Percentiles rank a stretch among this genome's conserved stretches.
Evolutionary conservation across 352 stramenopile species (phyloP).

Genomic region (Phytophthora quininea): DNA sequence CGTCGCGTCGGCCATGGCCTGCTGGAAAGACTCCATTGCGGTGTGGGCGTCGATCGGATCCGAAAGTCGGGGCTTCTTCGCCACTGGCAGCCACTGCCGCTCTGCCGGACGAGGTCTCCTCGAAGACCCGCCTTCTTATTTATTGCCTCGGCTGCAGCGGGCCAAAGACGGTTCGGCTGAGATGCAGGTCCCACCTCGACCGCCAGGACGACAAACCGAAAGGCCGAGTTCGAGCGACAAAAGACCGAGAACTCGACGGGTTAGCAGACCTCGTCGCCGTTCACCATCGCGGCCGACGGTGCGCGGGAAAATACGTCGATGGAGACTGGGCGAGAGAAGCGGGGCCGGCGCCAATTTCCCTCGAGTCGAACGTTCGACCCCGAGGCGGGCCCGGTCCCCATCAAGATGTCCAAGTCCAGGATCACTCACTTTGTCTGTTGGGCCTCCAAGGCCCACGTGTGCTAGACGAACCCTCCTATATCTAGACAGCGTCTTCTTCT

Average conservation of each 20-base stretch:
- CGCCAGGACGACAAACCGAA: constrained; percentile 1
- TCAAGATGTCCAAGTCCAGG: no score
- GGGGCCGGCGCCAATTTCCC: no score
- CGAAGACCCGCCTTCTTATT: background rate
- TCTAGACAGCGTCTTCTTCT: no score
- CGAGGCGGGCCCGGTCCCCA: no score
- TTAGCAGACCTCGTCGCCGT: no score
- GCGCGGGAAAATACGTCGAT: no score
- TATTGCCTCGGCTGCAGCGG: constrained; percentile 1
- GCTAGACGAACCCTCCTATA: no score
- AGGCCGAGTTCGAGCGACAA: background rate
- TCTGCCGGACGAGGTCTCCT: background rate
- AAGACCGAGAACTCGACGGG: background rate
- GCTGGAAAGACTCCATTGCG: background rate
- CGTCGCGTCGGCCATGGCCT: background rate
- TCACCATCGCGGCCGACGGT: no score
- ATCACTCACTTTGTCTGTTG: no score
- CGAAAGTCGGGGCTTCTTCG: background rate
- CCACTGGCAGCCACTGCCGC: background rate
- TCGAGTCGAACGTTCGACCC: no score
- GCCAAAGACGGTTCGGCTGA: background rate
- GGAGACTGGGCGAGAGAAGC: no score
- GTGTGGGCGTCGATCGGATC: background rate
- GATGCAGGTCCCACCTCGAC: background rate
- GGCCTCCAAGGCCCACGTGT: no score